A percentile compares a stretch with the other conserved stretches of the same genome.
phyloP scores from a whole-genome alignment of 2,329 filamentous ascomycete genomes.

The Ustulina deusta region DNA sequence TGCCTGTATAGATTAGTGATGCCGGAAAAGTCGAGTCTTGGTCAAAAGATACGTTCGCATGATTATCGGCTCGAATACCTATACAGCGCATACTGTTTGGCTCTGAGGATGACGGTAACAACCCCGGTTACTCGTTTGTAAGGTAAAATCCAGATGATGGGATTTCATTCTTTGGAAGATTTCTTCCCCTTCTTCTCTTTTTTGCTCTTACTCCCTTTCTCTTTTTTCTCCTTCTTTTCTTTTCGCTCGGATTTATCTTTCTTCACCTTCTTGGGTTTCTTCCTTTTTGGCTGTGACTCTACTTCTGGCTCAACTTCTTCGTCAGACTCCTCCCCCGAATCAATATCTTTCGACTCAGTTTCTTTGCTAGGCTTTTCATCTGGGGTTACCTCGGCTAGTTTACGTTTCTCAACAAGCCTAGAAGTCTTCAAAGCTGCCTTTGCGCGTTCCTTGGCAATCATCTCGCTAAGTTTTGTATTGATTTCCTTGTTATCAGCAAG shows the following conservation, averaged over 20 bases:
- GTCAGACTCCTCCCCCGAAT: slow-evolving; percentile 42
- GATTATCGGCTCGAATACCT: no score
- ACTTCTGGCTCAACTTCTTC: slow-evolving; percentile 52
- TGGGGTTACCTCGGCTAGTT: slow-evolving; percentile 43
- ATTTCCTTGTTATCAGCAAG: slow-evolving; percentile 68
- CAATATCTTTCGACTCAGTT: slow-evolving; percentile 39
- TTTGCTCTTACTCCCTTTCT: slow-evolving; percentile 26
- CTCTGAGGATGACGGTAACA: no score
- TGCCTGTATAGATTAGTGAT: background rate
- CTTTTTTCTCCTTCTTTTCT: slow-evolving; percentile 48
- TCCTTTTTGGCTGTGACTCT: slow-evolving; percentile 55
- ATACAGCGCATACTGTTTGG: no score
- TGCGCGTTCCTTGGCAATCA: slow-evolving; percentile 67
- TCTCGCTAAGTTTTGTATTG: slow-evolving; percentile 65
- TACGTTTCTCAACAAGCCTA: slow-evolving; percentile 51
- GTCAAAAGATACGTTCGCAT: background rate
- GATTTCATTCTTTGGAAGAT: slow-evolving; percentile 34
- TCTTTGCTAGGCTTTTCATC: slow-evolving; percentile 43
- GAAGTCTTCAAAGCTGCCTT: slow-evolving; percentile 63
- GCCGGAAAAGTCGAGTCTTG: background rate
- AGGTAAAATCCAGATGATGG: slow-evolving; percentile 5
- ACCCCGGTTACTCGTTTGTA: background rate
- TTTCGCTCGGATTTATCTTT: slow-evolving; percentile 50
- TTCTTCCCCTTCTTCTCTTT: slow-evolving; percentile 52
- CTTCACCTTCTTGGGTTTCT: slow-evolving; percentile 55